Base-by-base conservation (phyloP, 345 rosid species). In the Ceriops zippeliana region DNA sequence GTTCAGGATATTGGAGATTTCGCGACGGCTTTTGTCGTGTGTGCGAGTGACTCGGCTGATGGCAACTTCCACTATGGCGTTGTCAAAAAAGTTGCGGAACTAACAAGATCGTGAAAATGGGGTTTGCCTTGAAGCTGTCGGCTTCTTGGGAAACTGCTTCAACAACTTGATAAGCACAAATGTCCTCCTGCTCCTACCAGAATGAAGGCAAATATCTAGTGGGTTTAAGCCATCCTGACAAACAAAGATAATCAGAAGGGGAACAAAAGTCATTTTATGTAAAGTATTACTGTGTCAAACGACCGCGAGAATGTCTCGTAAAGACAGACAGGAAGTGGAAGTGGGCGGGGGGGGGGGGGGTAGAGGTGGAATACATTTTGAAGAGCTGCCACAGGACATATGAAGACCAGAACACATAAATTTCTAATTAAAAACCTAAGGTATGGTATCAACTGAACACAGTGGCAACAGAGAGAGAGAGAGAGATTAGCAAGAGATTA, bases 161-260 rank as follows among this genome's bases (percentile, higher is more conserved):
- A 91, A 79, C 67, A 88, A 69, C 79, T 88, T 89, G 83, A 91
- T 83, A 68, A 93, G 75, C 76, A 84, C 89, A 28, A 80, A 86
- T 51, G 95, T 91, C 80, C 84, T 83, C 13, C 80, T 58, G 73
- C 83, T 84, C 73, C 70, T 77, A 54, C 95, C 97, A 10, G 76
- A 81, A 77, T 79, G 78, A 42, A 89, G 91, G 82, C 98, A 91
- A 57, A 93, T 86, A 52, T 90, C 91, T 0, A 89, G 84, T 13
- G 97, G 93, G 63, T 90, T 86, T 76, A 86, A 76, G 27, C 93
- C 97, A 70, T 91, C 96, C 96, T 92, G 85, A n/a, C 5, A 30
- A 68, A 47, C 16, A 68, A 68, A 59, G 3, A 20, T n/a, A 53
- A 53, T 53, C 0, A 0, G 5, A 42, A 13, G 19, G 16, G 49